phyloP scores from a whole-genome alignment of 805 yeast species.

The Spathaspora hagerdaliae region DNA sequence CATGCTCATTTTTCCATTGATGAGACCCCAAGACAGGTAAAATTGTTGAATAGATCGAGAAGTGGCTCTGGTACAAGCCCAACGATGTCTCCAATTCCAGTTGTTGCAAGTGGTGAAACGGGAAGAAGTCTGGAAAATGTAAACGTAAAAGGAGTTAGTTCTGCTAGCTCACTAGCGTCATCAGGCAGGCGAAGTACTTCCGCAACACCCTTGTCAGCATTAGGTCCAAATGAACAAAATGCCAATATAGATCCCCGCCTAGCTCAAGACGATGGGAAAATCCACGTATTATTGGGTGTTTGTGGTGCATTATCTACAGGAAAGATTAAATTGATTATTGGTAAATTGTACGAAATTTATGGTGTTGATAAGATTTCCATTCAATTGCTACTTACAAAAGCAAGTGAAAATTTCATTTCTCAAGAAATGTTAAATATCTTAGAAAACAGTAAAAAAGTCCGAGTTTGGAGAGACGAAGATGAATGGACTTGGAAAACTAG shows the following conservation, averaged over 20 bases:
- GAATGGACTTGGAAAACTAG: slow-evolving; percentile 79
- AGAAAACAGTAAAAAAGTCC: slow-evolving; percentile 39
- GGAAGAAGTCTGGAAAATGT: neutral
- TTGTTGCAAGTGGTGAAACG: neutral
- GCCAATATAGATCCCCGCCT: slow-evolving; percentile 51
- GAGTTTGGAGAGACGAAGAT: slow-evolving; percentile 55
- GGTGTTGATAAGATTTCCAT: slow-evolving; percentile 46
- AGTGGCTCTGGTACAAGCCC: slow-evolving; percentile 26
- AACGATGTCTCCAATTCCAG: neutral
- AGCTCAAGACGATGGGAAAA: slow-evolving; percentile 51
- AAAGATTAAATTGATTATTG: slow-evolving; percentile 50
- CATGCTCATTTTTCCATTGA: slow-evolving; percentile 79
- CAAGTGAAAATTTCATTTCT: slow-evolving; percentile 50
- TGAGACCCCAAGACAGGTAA: slow-evolving; percentile 54
- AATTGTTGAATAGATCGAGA: slow-evolving; percentile 28
- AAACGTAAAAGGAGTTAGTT: neutral
- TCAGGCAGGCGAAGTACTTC: slow-evolving; percentile 2
- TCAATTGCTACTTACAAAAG: slow-evolving; percentile 50
- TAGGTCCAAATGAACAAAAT: slow-evolving; percentile 29
- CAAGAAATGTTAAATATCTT: slow-evolving; percentile 39
- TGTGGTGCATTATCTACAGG: slow-evolving; percentile 54
- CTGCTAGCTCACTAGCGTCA: neutral
- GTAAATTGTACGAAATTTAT: slow-evolving; percentile 50
- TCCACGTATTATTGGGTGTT: slow-evolving; percentile 54
- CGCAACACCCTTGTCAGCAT: slow-evolving; percentile 2